Conservation (phyloP, 164 flowering plant species). For the Litsea cubeba region DNA sequence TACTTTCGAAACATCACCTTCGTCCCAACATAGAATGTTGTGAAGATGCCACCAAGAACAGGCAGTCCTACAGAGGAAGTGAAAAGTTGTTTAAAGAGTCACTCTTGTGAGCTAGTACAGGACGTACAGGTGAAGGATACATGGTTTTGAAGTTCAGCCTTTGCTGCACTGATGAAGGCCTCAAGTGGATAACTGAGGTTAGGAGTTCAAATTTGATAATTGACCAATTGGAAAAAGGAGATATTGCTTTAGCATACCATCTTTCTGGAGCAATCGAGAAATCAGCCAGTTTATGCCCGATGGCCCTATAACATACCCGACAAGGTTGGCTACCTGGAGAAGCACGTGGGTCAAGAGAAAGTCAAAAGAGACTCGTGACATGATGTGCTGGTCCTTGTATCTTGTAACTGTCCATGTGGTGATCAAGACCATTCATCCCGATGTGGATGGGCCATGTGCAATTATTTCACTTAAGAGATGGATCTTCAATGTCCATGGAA, state of each 20-base stretch:
- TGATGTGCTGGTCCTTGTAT: neutral
- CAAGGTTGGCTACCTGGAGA: slow-evolving; percentile 83
- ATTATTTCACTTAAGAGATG: neutral
- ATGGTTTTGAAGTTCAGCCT: neutral
- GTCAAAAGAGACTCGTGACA: neutral
- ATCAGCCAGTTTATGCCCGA: slow-evolving; percentile 74
- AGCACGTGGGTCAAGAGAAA: neutral
- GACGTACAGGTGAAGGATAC: neutral
- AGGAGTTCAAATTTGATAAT: neutral
- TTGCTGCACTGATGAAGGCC: neutral
- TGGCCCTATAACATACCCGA: slow-evolving; percentile 89
- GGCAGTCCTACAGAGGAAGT: slow-evolving; percentile 52
- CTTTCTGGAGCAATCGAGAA: slow-evolving; percentile 53
- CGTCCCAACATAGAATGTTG: slow-evolving; percentile 82
- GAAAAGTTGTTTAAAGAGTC: neutral
- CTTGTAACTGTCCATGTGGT: neutral
- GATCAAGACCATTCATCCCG: neutral
- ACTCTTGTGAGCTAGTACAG: too few relatives aligned
- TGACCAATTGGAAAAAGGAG: neutral
- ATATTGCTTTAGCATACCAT: slow-evolving; percentile 37
- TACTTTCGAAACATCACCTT: slow-evolving; percentile 47
- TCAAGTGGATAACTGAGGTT: neutral
- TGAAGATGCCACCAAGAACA: slow-evolving; percentile 57
- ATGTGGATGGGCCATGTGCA: neutral
- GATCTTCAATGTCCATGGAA: neutral